A percentile compares a stretch with the other conserved stretches of the same genome.
Conservation (phyloP, 805 yeast genomes). For the Saccharomycopsis sp. region DNA sequence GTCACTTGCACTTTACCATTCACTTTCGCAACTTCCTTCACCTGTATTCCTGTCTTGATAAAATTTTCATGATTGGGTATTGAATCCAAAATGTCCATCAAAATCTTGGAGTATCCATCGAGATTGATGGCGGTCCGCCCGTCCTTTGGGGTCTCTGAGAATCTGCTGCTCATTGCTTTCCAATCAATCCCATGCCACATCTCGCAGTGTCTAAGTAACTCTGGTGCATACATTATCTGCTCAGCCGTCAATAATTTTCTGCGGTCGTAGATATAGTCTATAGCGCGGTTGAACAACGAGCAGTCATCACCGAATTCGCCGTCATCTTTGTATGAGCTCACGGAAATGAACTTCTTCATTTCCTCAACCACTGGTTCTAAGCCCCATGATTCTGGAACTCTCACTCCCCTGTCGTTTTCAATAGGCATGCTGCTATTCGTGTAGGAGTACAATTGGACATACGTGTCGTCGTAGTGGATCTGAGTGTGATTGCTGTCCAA, state of each 20-base stretch:
- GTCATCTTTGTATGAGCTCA: constrained; percentile 50
- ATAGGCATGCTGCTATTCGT: constrained; percentile 5
- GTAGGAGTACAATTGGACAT: constrained; percentile 26
- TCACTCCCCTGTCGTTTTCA: constrained; percentile 11
- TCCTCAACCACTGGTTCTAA: constrained; percentile 45
- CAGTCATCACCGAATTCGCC: constrained; percentile 46
- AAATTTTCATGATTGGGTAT: constrained; percentile 30
- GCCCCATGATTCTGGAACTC: constrained; percentile 23
- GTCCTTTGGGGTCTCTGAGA: constrained; percentile 56
- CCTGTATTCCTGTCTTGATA: constrained; percentile 36
- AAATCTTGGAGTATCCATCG: constrained; percentile 47
- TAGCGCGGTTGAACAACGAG: constrained; percentile 41
- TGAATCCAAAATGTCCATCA: constrained; percentile 34
- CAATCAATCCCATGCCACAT: constrained; percentile 76
- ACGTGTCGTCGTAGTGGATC: constrained; percentile 42
- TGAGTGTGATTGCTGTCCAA: constrained; percentile 23
- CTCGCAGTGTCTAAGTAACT: constrained; percentile 50
- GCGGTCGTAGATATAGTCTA: constrained; percentile 38
- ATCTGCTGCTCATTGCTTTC: constrained; percentile 58
- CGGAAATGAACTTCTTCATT: constrained; percentile 43
- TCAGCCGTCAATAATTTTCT: constrained; percentile 38
- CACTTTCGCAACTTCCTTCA: constrained; percentile 23
- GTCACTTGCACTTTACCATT: constrained; percentile 19
- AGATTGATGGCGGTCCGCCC: constrained; percentile 72
- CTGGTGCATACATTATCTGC: constrained; percentile 45